These are phyloP conservation scores for Verticillium alfalfae DNA, from an alignment of 2,329 filamentous ascomycete species.

Conservation along the genomic window DNA sequence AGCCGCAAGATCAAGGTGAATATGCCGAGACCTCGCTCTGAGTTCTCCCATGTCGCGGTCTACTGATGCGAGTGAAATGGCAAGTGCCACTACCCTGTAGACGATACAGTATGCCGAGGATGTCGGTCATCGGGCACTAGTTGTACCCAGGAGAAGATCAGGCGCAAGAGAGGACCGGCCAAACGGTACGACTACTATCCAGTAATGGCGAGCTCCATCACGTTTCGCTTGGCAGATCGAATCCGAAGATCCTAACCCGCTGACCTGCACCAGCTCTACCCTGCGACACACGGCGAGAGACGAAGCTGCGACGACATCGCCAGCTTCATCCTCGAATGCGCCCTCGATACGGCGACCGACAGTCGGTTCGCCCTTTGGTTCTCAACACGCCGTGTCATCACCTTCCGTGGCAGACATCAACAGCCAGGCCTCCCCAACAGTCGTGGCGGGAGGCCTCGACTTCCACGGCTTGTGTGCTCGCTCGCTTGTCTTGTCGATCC, in stretches of 20 bases:
- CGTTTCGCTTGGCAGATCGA: no score
- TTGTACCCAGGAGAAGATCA: slow-evolving; percentile 18
- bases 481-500: slow-evolving; percentile 13
- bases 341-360: neutral
- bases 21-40: neutral
- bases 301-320: neutral
- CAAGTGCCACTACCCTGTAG: slow-evolving; percentile 13
- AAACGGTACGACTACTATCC: slow-evolving; percentile 11
- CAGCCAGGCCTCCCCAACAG: neutral
- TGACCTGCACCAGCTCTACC: neutral
- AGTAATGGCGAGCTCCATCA: neutral
- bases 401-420: neutral
- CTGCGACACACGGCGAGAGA: slow-evolving; percentile 1
- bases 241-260: no score
- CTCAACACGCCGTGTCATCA: neutral
- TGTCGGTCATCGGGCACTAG: slow-evolving; percentile 15
- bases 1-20: slow-evolving; percentile 19
- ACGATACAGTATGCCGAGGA: slow-evolving; percentile 11
- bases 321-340: neutral
- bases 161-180: slow-evolving; percentile 18
- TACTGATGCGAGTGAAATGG: neutral
- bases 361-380: neutral
- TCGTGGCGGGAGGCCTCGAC: slow-evolving; percentile 1
- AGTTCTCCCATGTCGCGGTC: neutral
- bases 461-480: slow-evolving; percentile 1